Percentiles rank a stretch among this genome's conserved stretches.
Evolutionary conservation across 331 rosid species (phyloP).

Genomic region (Pyrus hybrid): DNA sequence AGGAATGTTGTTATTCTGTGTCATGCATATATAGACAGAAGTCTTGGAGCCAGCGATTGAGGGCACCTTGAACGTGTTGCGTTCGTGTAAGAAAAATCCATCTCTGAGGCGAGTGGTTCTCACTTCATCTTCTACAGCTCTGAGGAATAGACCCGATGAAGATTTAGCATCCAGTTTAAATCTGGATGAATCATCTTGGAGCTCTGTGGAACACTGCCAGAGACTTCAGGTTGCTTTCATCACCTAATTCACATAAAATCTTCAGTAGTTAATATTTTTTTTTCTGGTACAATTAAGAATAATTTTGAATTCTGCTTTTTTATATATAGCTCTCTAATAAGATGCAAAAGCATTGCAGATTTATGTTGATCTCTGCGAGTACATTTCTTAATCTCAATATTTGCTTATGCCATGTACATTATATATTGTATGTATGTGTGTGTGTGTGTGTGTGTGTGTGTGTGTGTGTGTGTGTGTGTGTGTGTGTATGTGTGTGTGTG

Average conservation of each 20-base stretch:
- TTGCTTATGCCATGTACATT: background rate
- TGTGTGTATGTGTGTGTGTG: too few relatives aligned
- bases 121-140: slow-evolving; percentile 79
- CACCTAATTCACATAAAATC: background rate
- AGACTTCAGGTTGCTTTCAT: slow-evolving; percentile 33
- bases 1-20: background rate
- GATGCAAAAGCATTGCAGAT: background rate
- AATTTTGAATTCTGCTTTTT: background rate
- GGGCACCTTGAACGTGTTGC: slow-evolving; percentile 74
- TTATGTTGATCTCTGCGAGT: background rate
- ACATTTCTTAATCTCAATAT: background rate
- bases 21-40: slow-evolving; percentile 34
- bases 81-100: slow-evolving; percentile 64
- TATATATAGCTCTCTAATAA: background rate
- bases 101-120: slow-evolving; percentile 57
- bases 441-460: too few relatives aligned
- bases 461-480: too few relatives aligned
- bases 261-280: too few relatives aligned
- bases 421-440: too few relatives aligned
- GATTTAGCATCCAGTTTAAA: slow-evolving; percentile 54
- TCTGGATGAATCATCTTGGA: slow-evolving; percentile 79
- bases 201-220: slow-evolving; percentile 52
- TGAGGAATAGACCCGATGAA: slow-evolving; percentile 47
- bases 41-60: slow-evolving; percentile 63
- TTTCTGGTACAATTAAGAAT: too few relatives aligned